A percentile compares a stretch with the other conserved stretches of the same genome.
Evolutionary conservation across 148 eudicot genomes (phyloP).

Genomic region (Silene conica): DNA sequence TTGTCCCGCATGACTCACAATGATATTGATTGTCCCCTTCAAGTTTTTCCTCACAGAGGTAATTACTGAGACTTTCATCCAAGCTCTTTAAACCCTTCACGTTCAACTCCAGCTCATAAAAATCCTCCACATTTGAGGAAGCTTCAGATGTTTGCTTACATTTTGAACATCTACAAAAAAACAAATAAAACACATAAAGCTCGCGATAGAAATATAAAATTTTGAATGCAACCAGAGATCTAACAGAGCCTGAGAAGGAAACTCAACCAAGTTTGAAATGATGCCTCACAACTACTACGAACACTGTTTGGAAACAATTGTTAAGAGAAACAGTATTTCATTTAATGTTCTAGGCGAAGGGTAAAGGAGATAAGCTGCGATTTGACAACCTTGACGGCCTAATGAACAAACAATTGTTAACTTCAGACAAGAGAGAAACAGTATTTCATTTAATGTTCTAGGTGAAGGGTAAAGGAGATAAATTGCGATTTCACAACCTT

Average conservation of each 20-base stretch:
- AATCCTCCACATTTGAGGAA: conserved; percentile 89
- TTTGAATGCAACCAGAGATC: background rate
- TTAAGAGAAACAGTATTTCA: background rate
- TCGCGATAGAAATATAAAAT: background rate
- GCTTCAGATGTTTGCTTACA: conserved; percentile 93
- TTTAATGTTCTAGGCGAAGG: too few relatives aligned
- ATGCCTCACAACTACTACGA: background rate
- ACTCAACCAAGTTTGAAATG: background rate
- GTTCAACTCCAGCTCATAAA: conserved; percentile 88
- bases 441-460: too few relatives aligned
- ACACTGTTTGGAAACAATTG: background rate
- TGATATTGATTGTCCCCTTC: conserved; percentile 87
- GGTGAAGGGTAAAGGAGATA: too few relatives aligned
- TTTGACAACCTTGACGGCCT: too few relatives aligned
- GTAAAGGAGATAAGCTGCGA: too few relatives aligned
- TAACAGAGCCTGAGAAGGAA: conserved; percentile 1
- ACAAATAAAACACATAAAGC: conserved; percentile 2
- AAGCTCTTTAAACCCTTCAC: conserved; percentile 84
- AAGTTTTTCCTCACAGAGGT: conserved; percentile 80
- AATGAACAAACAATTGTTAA: too few relatives aligned
- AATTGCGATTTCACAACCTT: too few relatives aligned
- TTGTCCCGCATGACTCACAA: conserved; percentile 69
- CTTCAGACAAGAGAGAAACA: background rate
- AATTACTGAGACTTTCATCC: conserved; percentile 80
- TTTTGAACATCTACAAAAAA: conserved; percentile 61